Conservation (phyloP, 2,329 filamentous ascomycete species). For the Rhinocladiella mackenziei region DNA sequence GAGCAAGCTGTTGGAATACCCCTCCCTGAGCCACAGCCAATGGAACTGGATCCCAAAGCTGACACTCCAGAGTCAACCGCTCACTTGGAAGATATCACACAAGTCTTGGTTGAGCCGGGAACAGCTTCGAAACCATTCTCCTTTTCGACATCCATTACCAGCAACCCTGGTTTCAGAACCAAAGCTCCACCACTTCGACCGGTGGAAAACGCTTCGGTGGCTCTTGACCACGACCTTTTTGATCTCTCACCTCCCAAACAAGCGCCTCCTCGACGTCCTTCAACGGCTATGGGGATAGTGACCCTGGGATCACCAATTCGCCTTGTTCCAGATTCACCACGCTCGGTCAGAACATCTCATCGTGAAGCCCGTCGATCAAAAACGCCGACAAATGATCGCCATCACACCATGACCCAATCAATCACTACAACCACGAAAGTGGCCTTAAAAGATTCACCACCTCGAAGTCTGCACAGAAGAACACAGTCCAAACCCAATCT, state of each 20-base stretch:
- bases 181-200: slow-evolving; percentile 12
- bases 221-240: slow-evolving; percentile 25
- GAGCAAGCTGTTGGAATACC: slow-evolving; percentile 25
- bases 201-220: slow-evolving; percentile 11
- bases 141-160: slow-evolving; percentile 28
- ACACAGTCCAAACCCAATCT: slow-evolving; percentile 24
- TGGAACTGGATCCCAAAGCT: slow-evolving; percentile 18
- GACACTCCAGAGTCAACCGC: slow-evolving; percentile 25
- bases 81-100: slow-evolving; percentile 29
- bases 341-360: slow-evolving; percentile 9
- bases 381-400: slow-evolving; percentile 1
- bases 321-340: slow-evolving; percentile 27
- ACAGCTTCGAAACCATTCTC: slow-evolving; percentile 21
- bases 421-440: slow-evolving; percentile 22
- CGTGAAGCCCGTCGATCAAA: slow-evolving; percentile 4
- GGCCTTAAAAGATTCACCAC: slow-evolving; percentile 22
- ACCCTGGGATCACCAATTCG: slow-evolving; percentile 26
- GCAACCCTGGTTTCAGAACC: slow-evolving; percentile 7
- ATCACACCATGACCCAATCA: slow-evolving; percentile 6
- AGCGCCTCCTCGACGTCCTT: slow-evolving; percentile 24
- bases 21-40: slow-evolving; percentile 22
- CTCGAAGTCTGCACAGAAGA: slow-evolving; percentile 18
- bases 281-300: slow-evolving; percentile 28
- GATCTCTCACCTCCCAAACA: slow-evolving; percentile 28
- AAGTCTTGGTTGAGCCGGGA: slow-evolving; percentile 28